Base-by-base conservation (phyloP, 78 protist genomes). In the Dictyostelium firmibasis region DNA sequence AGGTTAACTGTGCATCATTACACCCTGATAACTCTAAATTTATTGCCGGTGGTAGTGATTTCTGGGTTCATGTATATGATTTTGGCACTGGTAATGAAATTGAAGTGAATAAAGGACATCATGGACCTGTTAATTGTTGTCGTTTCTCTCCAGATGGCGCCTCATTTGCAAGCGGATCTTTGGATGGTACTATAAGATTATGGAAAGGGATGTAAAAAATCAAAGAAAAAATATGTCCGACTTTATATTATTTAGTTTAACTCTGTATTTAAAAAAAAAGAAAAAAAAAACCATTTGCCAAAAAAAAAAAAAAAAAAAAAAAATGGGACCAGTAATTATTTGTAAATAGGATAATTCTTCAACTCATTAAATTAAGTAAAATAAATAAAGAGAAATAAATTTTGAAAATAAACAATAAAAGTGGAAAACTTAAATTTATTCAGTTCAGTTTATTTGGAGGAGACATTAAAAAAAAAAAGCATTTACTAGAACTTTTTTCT, bases 11-110 rank as follows among this genome's bases (percentile, higher is more conserved):
- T 14, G 98, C 97, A 35, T 50, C 97, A 7, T 92, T 95, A 50
- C 94, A 91, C 81, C 97, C 97, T 20, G 92, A 94, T 70, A 50
- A 72, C 16, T 69, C 64, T 36, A 60, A 78, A 53, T 87, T 97
- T 31, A 97, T 97, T n/a, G 96, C 96, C 3, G 98, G 97, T 43
- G 97, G 98, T 27, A 81, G 92, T 69, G 97, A 97, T 77, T 96
- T 95, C 33, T 96, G 96, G 95, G 96, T 96, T 23, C 97, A 94
- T 69, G 96, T 93, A 38, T 82, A 79, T 25, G 98, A 97, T 84
- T 96, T 76, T 86, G 89, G 86, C 23, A 94, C 97, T 9, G 88
- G 91, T 18, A 50, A 85, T 27, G 97, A 89, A 62, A 36, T 92
- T 23, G 97, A 94, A 36, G 91, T 75, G 18, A 77, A 84, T 86